Evolutionary conservation across 176 grass and related monocot species (phyloP).

Genomic region (Otatea glauca): DNA sequence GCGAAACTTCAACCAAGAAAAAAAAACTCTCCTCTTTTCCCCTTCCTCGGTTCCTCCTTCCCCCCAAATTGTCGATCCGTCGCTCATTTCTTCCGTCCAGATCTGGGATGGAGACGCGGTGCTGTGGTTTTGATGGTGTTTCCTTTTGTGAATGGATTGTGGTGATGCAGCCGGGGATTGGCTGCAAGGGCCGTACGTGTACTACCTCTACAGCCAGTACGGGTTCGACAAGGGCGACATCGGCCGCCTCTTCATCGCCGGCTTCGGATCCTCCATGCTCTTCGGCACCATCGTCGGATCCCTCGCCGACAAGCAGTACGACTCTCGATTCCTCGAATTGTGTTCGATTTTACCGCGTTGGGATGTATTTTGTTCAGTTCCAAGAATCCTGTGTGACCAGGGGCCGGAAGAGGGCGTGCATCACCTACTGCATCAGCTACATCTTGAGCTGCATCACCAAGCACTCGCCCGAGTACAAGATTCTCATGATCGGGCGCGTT

Average conservation of each 20-base stretch:
- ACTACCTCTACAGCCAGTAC: constrained; percentile 96
- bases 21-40: not conserved
- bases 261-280: constrained; percentile 98
- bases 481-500: constrained; percentile 83
- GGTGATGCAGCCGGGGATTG: constrained; percentile 72
- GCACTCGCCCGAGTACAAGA: constrained; percentile 84
- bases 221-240: constrained; percentile 99
- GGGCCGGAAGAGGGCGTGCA: constrained; percentile 86
- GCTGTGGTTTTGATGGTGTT: not conserved
- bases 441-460: constrained; percentile 97
- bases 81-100: not conserved
- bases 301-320: constrained; percentile 93
- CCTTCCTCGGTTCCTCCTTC: too few relatives aligned
- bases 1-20: not conserved
- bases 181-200: constrained; percentile 95
- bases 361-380: not conserved
- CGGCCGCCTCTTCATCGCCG: constrained; percentile 96
- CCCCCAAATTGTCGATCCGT: not conserved
- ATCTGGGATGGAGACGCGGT: constrained; percentile 8
- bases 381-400: constrained; percentile 33
- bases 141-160: not conserved
- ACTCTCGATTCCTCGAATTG: not conserved
- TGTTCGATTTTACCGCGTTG: not conserved
- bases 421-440: constrained; percentile 96
- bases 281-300: constrained; percentile 99